Base-by-base conservation (phyloP, 495 filamentous ascomycete species). In the Astrocystis sublimbata region DNA sequence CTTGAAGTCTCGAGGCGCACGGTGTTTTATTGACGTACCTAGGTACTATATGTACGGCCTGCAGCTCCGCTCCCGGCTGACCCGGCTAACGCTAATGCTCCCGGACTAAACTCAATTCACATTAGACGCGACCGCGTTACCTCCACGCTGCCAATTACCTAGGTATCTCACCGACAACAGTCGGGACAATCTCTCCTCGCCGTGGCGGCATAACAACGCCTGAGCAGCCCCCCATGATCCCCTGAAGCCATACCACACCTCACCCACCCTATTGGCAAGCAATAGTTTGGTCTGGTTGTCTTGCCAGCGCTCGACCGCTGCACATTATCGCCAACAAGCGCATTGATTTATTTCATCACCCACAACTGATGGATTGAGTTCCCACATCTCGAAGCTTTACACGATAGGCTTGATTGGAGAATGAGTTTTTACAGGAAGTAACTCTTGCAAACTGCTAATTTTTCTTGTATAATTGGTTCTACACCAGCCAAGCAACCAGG, bases 31-130 rank as follows among this genome's bases (percentile, higher is more conserved):
- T n/a, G n/a, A n/a, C n/a, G n/a, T n/a, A n/a, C n/a, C 24, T 49
- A 15, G 2, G 24, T 35, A 35, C 28, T 33, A 17, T 33, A 19
- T n/a, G n/a, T n/a, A n/a, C n/a, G n/a, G n/a, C n/a, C 33, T 6
- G 33, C 13, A 36, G 6, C 33, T 49, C 26, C 54, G 33, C 23
- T 45, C 13, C 54, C 54, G 54, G 54, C 54, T 45, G 13, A 57
- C 26, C 54, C 54, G 54, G 54, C 28, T n/a, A 43, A 33, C 40
- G 40, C 54, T 45, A 57, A 57, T 17, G 35, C 54, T 33, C 24
- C 15, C 40, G 15, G 24, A 38, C 40, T 43, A 43, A 45, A 57
- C 54, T 45, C 54, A 31, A 45, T 43, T 19, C 31, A 40, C 33
- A 7, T 24, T 38, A 24, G 33, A 33, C 19, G 51, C 19, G 46